Evolutionary conservation across 108 stramenopile species (phyloP).

Genomic region (Skeletonema marinoi): DNA sequence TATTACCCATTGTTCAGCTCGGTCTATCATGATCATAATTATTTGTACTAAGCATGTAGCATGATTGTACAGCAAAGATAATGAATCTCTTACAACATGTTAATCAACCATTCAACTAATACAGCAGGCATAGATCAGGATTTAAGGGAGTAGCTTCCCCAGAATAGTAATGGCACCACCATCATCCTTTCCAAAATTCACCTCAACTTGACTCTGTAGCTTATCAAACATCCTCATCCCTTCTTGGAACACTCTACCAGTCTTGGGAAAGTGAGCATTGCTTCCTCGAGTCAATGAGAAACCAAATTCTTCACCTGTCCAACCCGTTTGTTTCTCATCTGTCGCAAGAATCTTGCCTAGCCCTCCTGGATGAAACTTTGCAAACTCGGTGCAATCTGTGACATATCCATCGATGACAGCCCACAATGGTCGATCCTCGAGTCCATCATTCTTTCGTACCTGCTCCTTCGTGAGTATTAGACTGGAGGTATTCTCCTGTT

Average conservation of each 20-base stretch:
- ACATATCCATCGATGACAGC: constrained; percentile 14
- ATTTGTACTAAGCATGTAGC: no score
- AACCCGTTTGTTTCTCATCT: neutral
- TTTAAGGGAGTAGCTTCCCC: neutral
- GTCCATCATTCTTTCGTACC: neutral
- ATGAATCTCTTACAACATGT: no score
- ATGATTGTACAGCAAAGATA: no score
- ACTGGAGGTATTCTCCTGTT: neutral
- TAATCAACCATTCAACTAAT: no score
- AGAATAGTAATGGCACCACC: neutral
- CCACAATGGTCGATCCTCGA: neutral
- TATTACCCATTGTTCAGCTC: no score
- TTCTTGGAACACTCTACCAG: neutral
- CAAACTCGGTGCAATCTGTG: constrained; percentile 16
- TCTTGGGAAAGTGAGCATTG: constrained; percentile 11
- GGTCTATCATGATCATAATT: no score
- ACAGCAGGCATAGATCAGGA: neutral
- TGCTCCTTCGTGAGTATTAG: neutral
- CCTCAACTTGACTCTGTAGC: neutral
- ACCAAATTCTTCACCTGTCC: constrained; percentile 3
- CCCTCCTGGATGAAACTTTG: constrained; percentile 13
- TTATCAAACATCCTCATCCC: constrained; percentile 1
- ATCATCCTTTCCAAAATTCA: neutral
- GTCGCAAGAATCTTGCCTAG: neutral
- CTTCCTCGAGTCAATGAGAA: constrained; percentile 8